Evolutionary conservation across 208 protist species (phyloP), one percentile per base, ranked within the genome.

Genomic region (Wallacemonas sp.): DNA sequence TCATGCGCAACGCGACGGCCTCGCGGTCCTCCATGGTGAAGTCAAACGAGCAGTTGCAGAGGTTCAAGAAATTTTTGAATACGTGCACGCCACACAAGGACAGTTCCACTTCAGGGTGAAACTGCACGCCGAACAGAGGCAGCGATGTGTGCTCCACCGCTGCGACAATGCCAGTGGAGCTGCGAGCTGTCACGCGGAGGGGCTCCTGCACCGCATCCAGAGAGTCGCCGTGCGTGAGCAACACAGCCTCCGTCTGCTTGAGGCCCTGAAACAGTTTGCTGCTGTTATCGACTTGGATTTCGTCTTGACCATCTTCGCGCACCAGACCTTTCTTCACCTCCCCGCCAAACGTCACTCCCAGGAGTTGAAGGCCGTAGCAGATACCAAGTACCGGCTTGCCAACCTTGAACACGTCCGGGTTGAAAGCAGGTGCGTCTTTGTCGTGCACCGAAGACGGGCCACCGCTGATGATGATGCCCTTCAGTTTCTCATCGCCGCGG

Each of bases 351-450:
- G 66, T 34, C 28, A 73, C 70, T 47, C 86, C 82, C 38, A 99
- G 72, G 24, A 99, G 80, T 79, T 99, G 97, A 86, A 98, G 96
- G n/a, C 98, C 98, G 68, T 99, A 99, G 82, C 98, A 99, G 59
- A 99, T 98, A 62, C 98, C 98, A 1, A 99, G 70, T 4, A 99
- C 71, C 1, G 98, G 97, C 55, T 95, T 86, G 38, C 80, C 79
- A 11, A 89, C 51, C n/a, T 51, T 65, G 67, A 98, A 97, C 17
- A 98, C 59, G 17, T 68, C 66, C 14, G 55, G 26, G 63, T 96
- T 83, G 59, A 84, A 97, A 22, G 64, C 56, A 12, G 96, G 97
- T 15, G 98, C 97, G 26, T 94, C 90, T 1, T 39, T 53, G 33
- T 91, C 83, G 72, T 98, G 91, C 14, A 98, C 82, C 3, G 84